Conservation (phyloP, 257 asterid genomes). For the Vinca minor region DNA sequence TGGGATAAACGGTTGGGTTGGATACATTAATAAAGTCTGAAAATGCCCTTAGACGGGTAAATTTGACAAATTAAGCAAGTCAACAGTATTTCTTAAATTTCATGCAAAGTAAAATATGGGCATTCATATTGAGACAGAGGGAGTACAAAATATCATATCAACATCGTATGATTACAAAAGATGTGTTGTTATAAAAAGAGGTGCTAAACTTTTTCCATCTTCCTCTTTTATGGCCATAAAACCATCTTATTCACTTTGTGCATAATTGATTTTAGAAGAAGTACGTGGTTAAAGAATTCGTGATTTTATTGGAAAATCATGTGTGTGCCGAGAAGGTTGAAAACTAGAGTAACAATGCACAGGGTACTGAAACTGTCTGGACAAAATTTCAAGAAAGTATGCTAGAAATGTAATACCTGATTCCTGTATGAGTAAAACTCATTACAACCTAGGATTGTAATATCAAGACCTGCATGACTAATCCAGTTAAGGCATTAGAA, state of each 20-base stretch:
- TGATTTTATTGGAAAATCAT: not conserved
- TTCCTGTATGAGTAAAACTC: slow-evolving; percentile 91
- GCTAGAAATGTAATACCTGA: slow-evolving; percentile 41
- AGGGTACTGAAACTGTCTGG: not conserved
- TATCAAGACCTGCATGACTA: slow-evolving; percentile 79
- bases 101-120: no score
- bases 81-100: no score
- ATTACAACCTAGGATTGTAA: slow-evolving; percentile 82
- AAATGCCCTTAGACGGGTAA: no score
- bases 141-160: not conserved
- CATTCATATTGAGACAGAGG: not conserved
- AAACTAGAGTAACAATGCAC: not conserved
- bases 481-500: slow-evolving; percentile 29
- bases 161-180: no score
- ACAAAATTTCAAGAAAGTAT: not conserved
- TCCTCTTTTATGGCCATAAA: not conserved
- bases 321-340: not conserved
- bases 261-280: not conserved
- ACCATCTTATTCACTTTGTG: not conserved
- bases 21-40: no score
- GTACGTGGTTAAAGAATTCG: not conserved
- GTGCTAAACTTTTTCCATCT: not conserved
- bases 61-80: no score
- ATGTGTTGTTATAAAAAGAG: not conserved
- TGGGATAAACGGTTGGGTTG: no score